phyloP scores from a whole-genome alignment of 225 moss, liverwort and hornwort genomes.

The Bryoerythrophyllum caledonicum region DNA sequence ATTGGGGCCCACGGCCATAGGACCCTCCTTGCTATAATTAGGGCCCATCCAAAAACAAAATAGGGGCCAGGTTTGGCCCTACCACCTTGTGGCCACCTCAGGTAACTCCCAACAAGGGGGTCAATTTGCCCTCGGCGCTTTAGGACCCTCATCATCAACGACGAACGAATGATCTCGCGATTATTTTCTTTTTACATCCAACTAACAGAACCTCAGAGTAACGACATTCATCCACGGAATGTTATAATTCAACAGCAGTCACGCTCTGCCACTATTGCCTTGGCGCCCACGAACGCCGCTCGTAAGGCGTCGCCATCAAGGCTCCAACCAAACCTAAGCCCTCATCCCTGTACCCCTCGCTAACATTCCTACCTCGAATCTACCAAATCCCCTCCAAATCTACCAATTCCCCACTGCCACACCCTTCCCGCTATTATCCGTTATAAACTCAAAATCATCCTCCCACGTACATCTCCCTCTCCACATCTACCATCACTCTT shows the following conservation, averaged over 20 bases:
- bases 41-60: too few relatives aligned
- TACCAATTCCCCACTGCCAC: neutral
- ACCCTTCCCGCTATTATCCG: neutral
- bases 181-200: too few relatives aligned
- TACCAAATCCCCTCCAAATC: too few relatives aligned
- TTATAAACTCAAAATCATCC: neutral
- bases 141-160: too few relatives aligned
- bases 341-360: neutral
- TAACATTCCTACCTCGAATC: neutral
- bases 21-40: too few relatives aligned
- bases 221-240: neutral
- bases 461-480: fast-evolving
- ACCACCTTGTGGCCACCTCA: too few relatives aligned
- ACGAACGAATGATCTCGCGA: too few relatives aligned
- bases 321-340: neutral
- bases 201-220: neutral
- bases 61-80: too few relatives aligned
- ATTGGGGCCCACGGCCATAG: too few relatives aligned
- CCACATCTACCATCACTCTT: neutral
- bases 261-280: neutral
- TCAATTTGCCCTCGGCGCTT: too few relatives aligned
- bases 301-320: constrained; percentile 1
- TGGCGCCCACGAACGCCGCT: neutral
- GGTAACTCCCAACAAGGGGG: too few relatives aligned
- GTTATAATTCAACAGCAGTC: neutral